Evolutionary conservation across 139 green algal genomes (phyloP), one percentile per base, ranked within the genome.

Genomic region (Chlorella ohadii): DNA sequence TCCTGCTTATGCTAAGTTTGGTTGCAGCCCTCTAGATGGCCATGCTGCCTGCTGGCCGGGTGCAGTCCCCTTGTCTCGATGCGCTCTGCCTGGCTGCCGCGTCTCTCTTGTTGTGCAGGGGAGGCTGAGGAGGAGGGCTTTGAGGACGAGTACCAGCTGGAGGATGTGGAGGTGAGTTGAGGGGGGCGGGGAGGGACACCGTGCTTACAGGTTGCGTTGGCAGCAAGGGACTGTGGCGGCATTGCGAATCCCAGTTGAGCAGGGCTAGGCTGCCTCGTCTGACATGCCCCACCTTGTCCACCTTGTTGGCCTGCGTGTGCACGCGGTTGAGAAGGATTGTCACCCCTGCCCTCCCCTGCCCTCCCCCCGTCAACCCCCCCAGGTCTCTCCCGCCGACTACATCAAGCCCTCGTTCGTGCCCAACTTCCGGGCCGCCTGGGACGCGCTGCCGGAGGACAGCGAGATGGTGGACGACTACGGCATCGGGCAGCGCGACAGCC

Each of bases 81-180:
- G n/a, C n/a, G n/a, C n/a, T n/a, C n/a, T n/a, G n/a, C n/a, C n/a
- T n/a, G 9, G 44, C 44, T 51, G 44, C 44, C 44, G n/a, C 44
- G 9, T 51, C 44, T 38, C 28, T 25, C 36, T 12, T 27, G 61
- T 1, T 33, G 0, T 77, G 66, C 91, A 92, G 91, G 92, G 44
- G 95, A 98, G 81, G 90, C 91, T 3, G 95, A 98, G 87, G 95
- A 98, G 89, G 93, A 97, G 17, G 95, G 97, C 7, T 99, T 98
- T 75, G 95, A 97, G 41, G 97, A 99, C 79, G 97, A 99, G 92
- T 99, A 99, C 90, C 92, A 96, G 87, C 89, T 99, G 79, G 97
- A 99, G 89, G 97, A 99, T 71, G 36, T 98, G 44, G 94, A 97
- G 80, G 87, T 98, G 70, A 56, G 84, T 4, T 28, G 15, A 1